Conservation (phyloP, 768 basidiomycete species). For the Serendipita vermifera region DNA sequence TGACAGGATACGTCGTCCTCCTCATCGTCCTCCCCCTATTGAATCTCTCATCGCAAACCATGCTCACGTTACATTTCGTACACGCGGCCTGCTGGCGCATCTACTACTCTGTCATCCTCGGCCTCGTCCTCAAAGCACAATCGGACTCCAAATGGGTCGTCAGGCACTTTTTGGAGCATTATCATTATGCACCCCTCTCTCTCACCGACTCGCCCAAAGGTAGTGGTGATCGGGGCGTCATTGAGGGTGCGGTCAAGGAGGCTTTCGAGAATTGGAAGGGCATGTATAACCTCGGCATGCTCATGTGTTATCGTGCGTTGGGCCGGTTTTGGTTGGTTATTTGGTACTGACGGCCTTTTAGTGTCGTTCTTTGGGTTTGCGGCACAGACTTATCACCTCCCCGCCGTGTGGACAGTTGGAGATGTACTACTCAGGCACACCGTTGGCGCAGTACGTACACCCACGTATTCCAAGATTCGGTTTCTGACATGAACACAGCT, state of each 20-base stretch:
- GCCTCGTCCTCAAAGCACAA: slow-evolving; percentile 71
- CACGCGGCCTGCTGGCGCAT: slow-evolving; percentile 79
- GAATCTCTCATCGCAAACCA: slow-evolving; percentile 33
- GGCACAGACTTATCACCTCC: slow-evolving; percentile 80
- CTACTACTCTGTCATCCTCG: slow-evolving; percentile 81
- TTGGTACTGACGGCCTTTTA: slow-evolving; percentile 22
- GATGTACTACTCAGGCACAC: slow-evolving; percentile 80
- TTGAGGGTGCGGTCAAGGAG: slow-evolving; percentile 70
- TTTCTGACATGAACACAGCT: no score
- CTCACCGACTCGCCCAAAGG: neutral
- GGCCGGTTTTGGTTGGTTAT: no score
- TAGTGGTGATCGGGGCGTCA: slow-evolving; percentile 13
- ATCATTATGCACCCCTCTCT: slow-evolving; percentile 51
- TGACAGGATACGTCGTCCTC: slow-evolving; percentile 54
- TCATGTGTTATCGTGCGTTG: slow-evolving; percentile 83
- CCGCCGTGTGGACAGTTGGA: slow-evolving; percentile 76
- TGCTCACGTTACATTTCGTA: slow-evolving; percentile 56
- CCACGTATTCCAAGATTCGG: neutral
- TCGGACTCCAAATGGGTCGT: slow-evolving; percentile 80
- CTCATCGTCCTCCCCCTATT: slow-evolving; percentile 43
- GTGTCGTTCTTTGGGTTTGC: slow-evolving; percentile 77
- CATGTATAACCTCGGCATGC: slow-evolving; percentile 82
- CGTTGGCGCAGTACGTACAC: slow-evolving; percentile 57
- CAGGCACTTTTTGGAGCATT: slow-evolving; percentile 87
- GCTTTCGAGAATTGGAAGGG: slow-evolving; percentile 94